Conservation (phyloP, 2,329 filamentous ascomycete species). For the Bipolaris oryzae region DNA sequence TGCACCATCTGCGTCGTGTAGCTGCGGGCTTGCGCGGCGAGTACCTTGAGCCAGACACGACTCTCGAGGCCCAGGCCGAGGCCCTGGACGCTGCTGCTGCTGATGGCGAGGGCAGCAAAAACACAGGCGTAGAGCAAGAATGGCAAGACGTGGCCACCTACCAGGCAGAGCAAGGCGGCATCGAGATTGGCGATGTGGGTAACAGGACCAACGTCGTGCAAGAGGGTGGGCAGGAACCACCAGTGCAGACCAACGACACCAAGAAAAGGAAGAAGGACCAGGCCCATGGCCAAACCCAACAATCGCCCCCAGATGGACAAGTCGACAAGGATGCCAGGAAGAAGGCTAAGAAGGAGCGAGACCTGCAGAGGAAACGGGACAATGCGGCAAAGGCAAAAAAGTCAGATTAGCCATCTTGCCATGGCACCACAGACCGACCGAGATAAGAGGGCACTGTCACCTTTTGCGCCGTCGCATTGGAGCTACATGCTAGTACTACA, state of each 20-base stretch:
- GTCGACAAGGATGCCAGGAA: slow-evolving; percentile 61
- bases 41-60: slow-evolving; percentile 53
- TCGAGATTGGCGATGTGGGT: slow-evolving; percentile 51
- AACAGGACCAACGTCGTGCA: slow-evolving; percentile 41
- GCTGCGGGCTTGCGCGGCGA: slow-evolving; percentile 60
- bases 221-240: slow-evolving; percentile 38
- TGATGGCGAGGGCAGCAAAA: slow-evolving; percentile 17
- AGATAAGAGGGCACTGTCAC: background rate
- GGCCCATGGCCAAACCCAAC: slow-evolving; percentile 19
- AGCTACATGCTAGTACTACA: slow-evolving; percentile 9
- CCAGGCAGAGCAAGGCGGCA: slow-evolving; percentile 48
- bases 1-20: slow-evolving; percentile 61
- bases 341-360: slow-evolving; percentile 61
- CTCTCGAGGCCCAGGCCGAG: slow-evolving; percentile 45
- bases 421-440: no score
- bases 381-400: slow-evolving; percentile 40
- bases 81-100: background rate
- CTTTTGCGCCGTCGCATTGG: background rate
- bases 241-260: slow-evolving; percentile 35
- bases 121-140: slow-evolving; percentile 23
- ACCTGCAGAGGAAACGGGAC: slow-evolving; percentile 52
- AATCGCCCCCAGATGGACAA: slow-evolving; percentile 15
- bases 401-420: slow-evolving; percentile 14
- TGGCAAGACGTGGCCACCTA: slow-evolving; percentile 55
- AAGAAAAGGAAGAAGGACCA: slow-evolving; percentile 41